These are phyloP conservation scores for Podila epicladia DNA, from an alignment of 192 early-diverging fungal species.

Conservation along the genomic window DNA sequence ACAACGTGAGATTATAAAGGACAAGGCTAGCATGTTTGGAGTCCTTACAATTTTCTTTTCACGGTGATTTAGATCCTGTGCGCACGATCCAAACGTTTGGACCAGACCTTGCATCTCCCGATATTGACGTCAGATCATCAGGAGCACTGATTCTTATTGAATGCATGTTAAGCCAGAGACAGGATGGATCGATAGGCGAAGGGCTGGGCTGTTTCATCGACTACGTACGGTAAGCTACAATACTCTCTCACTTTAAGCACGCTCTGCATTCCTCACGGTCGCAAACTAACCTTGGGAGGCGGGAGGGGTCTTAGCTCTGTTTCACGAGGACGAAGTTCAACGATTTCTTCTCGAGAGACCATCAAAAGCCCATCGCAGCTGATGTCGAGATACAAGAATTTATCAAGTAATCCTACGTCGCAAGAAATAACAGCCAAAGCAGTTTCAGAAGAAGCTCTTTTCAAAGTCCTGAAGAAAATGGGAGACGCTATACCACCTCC, in stretches of 20 bases:
- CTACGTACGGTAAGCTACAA: slow-evolving; percentile 24
- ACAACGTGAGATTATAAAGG: neutral
- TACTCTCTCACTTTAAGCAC: neutral
- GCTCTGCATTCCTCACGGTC: too few relatives aligned
- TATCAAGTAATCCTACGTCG: neutral
- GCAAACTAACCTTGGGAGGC: neutral
- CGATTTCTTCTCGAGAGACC: neutral
- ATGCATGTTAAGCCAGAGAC: slow-evolving; percentile 14
- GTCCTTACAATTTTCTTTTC: neutral
- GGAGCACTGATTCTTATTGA: slow-evolving; percentile 15
- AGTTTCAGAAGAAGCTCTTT: neutral
- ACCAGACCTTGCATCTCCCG: slow-evolving; percentile 3
- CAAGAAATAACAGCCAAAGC: neutral
- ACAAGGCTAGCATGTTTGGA: too few relatives aligned
- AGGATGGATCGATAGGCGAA: slow-evolving; percentile 16
- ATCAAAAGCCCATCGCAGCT: slow-evolving; percentile 21
- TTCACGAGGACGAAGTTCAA: neutral
- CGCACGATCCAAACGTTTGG: slow-evolving; percentile 11
- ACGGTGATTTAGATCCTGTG: slow-evolving; percentile 2
- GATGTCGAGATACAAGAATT: neutral
- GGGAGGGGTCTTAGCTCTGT: neutral
- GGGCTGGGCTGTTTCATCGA: slow-evolving; percentile 16
- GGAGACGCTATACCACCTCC: slow-evolving; percentile 3
- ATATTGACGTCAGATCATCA: neutral
- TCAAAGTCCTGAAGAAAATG: slow-evolving; percentile 9